phyloP scores from a whole-genome alignment of 1,139 yeast genomes.

The Sporopachydermia cereana region DNA sequence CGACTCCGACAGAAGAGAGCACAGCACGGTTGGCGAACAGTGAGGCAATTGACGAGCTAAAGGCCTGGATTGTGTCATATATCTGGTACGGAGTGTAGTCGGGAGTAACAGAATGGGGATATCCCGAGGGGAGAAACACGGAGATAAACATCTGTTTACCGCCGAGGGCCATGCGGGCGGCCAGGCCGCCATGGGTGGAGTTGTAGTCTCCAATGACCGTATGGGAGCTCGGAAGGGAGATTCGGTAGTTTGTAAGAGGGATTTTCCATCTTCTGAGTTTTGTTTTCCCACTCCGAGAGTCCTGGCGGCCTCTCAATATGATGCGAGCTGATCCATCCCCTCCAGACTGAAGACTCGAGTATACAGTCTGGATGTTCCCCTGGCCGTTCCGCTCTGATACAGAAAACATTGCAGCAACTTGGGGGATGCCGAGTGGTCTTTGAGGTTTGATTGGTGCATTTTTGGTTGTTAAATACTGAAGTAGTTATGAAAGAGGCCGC shows the following conservation, averaged over 20 bases:
- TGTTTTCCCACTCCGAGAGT: neutral
- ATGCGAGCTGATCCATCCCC: neutral
- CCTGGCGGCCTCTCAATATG: neutral
- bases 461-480: too few species aligned
- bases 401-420: too few species aligned
- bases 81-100: conserved; percentile 27
- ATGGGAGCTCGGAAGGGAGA: too few species aligned
- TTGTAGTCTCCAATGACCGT: too few species aligned
- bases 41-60: conserved; percentile 25
- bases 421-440: too few species aligned
- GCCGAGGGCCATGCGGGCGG: too few species aligned
- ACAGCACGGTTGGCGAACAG: conserved; percentile 27
- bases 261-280: neutral
- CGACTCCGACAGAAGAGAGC: conserved; percentile 27
- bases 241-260: too few species aligned
- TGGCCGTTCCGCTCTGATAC: neutral
- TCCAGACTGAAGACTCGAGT: neutral
- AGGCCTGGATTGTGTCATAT: conserved; percentile 28
- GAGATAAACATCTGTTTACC: conserved; percentile 15
- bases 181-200: too few species aligned
- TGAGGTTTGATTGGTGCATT: too few species aligned
- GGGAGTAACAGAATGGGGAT: conserved; percentile 24
- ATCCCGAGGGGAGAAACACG: conserved; percentile 27
- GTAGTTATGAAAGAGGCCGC: too few species aligned
- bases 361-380: neutral